Conservation (phyloP, 208 protist genomes). For the Wallacemonas sp. region DNA sequence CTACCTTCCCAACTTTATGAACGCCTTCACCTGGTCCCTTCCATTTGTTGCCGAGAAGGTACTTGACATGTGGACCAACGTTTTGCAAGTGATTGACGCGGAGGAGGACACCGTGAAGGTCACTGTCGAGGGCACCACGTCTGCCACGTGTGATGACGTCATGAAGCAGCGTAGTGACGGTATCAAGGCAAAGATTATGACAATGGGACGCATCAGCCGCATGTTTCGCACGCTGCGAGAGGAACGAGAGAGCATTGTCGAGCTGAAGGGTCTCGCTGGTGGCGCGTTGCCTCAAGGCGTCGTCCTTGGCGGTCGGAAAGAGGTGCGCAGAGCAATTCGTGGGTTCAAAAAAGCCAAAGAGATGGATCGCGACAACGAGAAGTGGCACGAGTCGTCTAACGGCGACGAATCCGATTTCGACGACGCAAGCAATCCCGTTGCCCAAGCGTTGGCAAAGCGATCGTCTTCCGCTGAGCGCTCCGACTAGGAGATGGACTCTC, state of each 20-base stretch:
- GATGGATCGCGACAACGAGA: slow-evolving; percentile 69
- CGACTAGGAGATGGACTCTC: too few species aligned
- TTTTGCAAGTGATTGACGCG: slow-evolving; percentile 77
- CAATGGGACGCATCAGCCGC: slow-evolving; percentile 46
- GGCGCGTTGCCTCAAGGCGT: slow-evolving; percentile 63
- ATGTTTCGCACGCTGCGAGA: slow-evolving; percentile 62
- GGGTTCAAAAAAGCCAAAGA: slow-evolving; percentile 68
- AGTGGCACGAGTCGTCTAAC: slow-evolving; percentile 42
- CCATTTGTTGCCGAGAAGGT: slow-evolving; percentile 97
- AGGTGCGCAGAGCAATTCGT: slow-evolving; percentile 48
- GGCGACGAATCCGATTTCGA: slow-evolving; percentile 11
- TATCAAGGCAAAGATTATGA: slow-evolving; percentile 66
- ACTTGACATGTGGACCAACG: slow-evolving; percentile 83
- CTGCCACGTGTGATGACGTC: slow-evolving; percentile 1
- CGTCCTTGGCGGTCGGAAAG: slow-evolving; percentile 47
- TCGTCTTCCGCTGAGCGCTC: too few species aligned
- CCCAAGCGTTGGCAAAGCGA: not conserved
- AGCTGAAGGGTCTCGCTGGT: slow-evolving; percentile 68
- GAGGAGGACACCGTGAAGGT: slow-evolving; percentile 38
- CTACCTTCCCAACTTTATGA: slow-evolving; percentile 98
- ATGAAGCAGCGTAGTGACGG: slow-evolving; percentile 37
- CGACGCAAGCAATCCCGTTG: slow-evolving; percentile 10
- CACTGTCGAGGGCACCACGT: not conserved
- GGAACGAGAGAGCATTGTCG: slow-evolving; percentile 58
- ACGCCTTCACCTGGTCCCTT: slow-evolving; percentile 97